Percentiles rank a stretch among this genome's conserved stretches.
Conservation (phyloP, 148 eudicot genomes). For the Chenopodium berlandieri region DNA sequence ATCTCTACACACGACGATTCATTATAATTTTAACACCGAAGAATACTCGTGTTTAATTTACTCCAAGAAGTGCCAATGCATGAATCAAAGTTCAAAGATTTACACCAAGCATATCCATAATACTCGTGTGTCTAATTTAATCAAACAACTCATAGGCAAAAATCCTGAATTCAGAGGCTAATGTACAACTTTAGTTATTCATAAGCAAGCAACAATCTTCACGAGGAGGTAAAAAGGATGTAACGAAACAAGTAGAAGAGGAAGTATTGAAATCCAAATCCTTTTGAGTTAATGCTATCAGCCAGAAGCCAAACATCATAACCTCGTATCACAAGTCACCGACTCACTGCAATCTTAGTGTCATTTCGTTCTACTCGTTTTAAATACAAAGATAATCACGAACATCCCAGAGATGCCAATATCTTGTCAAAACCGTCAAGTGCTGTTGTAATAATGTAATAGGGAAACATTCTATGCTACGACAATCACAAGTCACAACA, state of each 20-base stretch:
- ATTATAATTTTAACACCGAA: too few species aligned
- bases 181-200: background rate
- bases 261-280: background rate
- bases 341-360: background rate
- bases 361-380: background rate
- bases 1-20: too few species aligned
- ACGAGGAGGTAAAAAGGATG: background rate
- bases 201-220: background rate
- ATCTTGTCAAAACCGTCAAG: background rate
- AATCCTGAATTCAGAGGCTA: background rate
- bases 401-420: background rate
- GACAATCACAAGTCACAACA: background rate
- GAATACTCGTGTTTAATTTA: background rate
- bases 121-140: background rate
- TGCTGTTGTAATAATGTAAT: background rate
- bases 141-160: background rate
- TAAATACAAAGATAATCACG: background rate
- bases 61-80: background rate
- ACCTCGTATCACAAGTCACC: background rate
- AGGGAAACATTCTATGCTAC: background rate
- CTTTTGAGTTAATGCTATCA: background rate
- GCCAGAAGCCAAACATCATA: background rate
- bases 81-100: background rate
- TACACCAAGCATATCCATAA: background rate
- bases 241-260: background rate